Evolutionary conservation across 805 yeast species (phyloP).

Genomic region (Yamadazyma tumulicola): DNA sequence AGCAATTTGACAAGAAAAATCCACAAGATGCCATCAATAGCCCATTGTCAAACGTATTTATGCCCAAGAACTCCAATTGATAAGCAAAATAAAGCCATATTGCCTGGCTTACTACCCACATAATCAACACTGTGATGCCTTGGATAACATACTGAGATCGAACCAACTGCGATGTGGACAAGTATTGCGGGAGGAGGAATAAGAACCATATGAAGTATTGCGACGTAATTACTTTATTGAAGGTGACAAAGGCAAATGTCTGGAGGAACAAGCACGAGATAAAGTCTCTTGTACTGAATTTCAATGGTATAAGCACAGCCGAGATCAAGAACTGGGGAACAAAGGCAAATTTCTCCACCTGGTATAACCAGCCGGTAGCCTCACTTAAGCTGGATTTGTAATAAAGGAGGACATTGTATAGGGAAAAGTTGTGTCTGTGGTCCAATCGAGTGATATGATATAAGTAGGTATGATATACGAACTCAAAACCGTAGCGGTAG

Average conservation of each 20-base stretch:
- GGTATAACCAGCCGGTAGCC: slow-evolving; percentile 13
- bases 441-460: slow-evolving; percentile 83
- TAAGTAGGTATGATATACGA: slow-evolving; percentile 69
- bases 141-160: slow-evolving; percentile 16
- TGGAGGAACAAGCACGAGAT: slow-evolving; percentile 36
- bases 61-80: slow-evolving; percentile 75
- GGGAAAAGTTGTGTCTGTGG: slow-evolving; percentile 92
- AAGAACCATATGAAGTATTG: slow-evolving; percentile 96
- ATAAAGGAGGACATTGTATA: slow-evolving; percentile 75
- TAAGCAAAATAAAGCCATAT: slow-evolving; percentile 79
- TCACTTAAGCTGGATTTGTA: slow-evolving; percentile 43
- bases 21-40: slow-evolving; percentile 51
- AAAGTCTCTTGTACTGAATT: slow-evolving; percentile 29
- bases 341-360: slow-evolving; percentile 64
- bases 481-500: slow-evolving; percentile 66
- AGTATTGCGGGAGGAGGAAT: slow-evolving; percentile 73
- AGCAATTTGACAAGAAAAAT: slow-evolving; percentile 62
- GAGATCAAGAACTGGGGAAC: slow-evolving; percentile 74
- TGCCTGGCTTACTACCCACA: slow-evolving; percentile 74
- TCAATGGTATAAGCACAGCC: slow-evolving; percentile 54
- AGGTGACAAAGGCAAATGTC: slow-evolving; percentile 42
- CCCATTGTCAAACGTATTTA: slow-evolving; percentile 56
- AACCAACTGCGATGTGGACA: slow-evolving; percentile 43
- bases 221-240: slow-evolving; percentile 71
- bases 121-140: slow-evolving; percentile 40